Base-by-base conservation (phyloP, 805 yeast genomes). In the Kodamaea sagamina region DNA sequence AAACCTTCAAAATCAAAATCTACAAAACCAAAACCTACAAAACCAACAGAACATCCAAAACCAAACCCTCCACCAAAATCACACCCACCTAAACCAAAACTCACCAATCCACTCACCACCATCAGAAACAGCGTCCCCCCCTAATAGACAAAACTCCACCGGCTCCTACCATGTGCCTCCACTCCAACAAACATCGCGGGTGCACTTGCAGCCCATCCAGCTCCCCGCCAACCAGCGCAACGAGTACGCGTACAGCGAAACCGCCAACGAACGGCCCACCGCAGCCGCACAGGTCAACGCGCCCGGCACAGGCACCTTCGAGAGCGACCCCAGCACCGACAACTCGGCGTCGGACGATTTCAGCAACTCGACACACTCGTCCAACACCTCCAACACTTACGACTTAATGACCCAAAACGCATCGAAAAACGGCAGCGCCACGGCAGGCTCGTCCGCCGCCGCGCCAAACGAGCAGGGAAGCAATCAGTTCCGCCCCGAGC, bases 401-500 rank as follows among this genome's bases (percentile, higher is more conserved):
- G 44, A 41, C 36, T 29, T 41, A 36, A 41, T 41, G 44, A 41
- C 22, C 36, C 44, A 35, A 25, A 35, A 35, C 22, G 35, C 37
- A 28, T 13, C 31, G 10, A 35, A 35, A 19, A 32, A 26, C 13
- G 32, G 21, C 18, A 21, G 18, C 11, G 38, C 17, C 4, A 6
- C 38, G 10, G 12, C 40, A 4, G 22, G 22, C 7, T 25, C 40
- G 13, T 11, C 39, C n/a, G 12, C 32, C 6, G 24, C 24, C n/a
- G 15, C 25, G 5, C 12, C 38, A 11, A 27, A 15, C 17, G 36
- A 29, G 17, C 44, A n/a, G 40, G 37, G 11, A 26, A 28, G 15
- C 12, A 32, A 53, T 43, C 64, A 58, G 26, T 61, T 59, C 47
- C 53, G 53, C 22, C 63, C 62, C 3, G 61, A 58, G 17, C 58